Base-by-base conservation (phyloP, 75 land plant genomes). In the Pinus tabuliformis region DNA sequence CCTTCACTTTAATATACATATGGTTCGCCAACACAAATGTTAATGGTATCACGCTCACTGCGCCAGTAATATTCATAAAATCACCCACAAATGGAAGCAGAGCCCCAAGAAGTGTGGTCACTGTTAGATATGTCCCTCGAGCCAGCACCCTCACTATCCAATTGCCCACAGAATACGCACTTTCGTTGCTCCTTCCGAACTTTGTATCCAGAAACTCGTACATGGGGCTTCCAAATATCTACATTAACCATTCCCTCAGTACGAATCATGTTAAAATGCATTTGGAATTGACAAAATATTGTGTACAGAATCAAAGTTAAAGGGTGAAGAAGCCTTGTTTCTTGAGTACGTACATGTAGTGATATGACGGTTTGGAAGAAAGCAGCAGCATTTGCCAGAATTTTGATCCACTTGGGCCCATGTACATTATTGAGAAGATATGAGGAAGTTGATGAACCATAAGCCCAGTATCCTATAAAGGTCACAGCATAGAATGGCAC, bases 221-320 rank as follows among this genome's bases (percentile, higher is more conserved):
- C 87, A 88, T 85, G 13, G 95, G 95, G 54, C 91, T 91, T 15
- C 93, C 95, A 82, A 82, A 91, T 72, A 93, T 88, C 95, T 92
- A 60, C 26, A n/a, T n/a, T n/a, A 33, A 61, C 28, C 33, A 37
- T 4, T 37, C 5, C 39, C 2, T 37, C 4, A 37, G 39, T 37
- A 37, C 5, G 0, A 37, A 4, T 37, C 39, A 37, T 37, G 39
- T 37, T 37, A 37, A 37, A 37, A 37, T 37, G 5, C 39, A 3
- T 37, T 37, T 37, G 39, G 3, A 37, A 37, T 37, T 37, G 39
- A n/a, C n/a, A 37, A 37, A 4, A 4, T 37, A 4, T 37, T 37
- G 39, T 37, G 3, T 37, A 30, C 30, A 30, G 1, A 30, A 0
- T 30, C 30, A 30, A 30, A 30, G 39, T 37, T 37, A 37, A 37